Evolutionary conservation across 768 basidiomycete genomes (phyloP).

Genomic region (Russula vinacea): DNA sequence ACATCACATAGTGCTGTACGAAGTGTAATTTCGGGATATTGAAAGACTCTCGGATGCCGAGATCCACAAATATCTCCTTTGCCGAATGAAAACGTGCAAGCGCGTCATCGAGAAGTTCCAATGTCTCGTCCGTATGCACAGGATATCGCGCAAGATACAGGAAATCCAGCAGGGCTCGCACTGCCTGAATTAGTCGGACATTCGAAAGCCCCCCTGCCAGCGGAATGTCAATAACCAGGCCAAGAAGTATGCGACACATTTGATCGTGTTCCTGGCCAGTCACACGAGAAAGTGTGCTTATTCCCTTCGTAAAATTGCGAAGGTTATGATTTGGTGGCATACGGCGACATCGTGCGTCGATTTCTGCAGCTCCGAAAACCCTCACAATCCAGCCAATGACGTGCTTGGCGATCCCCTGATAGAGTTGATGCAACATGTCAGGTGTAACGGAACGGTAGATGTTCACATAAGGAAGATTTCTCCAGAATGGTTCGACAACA

Average conservation of each 20-base stretch:
- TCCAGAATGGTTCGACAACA: neutral
- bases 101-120: too few species aligned
- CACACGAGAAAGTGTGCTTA: conserved; percentile 35
- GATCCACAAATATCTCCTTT: conserved; percentile 36
- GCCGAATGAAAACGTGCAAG: conserved; percentile 38
- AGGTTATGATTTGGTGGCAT: conserved; percentile 40
- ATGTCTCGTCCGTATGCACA: conserved; percentile 30
- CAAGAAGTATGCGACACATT: conserved; percentile 30
- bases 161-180: conserved; percentile 36
- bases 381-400: too few species aligned
- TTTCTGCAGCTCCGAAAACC: too few species aligned
- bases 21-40: conserved; percentile 21
- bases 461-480: neutral
- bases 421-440: neutral
- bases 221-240: neutral
- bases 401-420: conserved; percentile 30
- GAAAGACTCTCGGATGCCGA: conserved; percentile 37
- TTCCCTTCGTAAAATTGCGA: conserved; percentile 39
- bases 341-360: conserved; percentile 30
- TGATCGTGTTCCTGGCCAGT: conserved; percentile 40
- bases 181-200: too few species aligned
- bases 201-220: neutral
- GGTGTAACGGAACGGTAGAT: neutral
- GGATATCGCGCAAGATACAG: conserved; percentile 39
- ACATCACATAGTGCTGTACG: neutral